phyloP scores from a whole-genome alignment of 768 basidiomycete species.

The Dictyophora rubrovolvata region DNA sequence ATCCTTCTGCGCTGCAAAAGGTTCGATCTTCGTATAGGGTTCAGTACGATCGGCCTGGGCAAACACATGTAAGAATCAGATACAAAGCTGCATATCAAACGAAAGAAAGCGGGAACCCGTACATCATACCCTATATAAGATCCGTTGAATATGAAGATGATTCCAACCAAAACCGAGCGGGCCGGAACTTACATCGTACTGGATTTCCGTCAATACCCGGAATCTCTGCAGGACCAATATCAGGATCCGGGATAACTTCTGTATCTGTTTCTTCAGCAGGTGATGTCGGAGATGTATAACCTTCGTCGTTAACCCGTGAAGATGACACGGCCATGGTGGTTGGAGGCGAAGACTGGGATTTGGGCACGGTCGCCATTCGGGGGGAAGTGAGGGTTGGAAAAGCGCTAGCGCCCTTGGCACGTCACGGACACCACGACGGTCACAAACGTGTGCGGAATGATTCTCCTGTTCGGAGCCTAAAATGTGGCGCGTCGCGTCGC shows the following conservation, averaged over 20 bases:
- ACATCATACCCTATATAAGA: constrained; percentile 68
- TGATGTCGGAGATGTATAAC: constrained; percentile 23
- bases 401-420: constrained; percentile 37
- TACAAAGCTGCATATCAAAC: constrained; percentile 11
- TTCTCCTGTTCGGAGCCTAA: neutral
- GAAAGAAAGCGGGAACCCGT: constrained; percentile 24
- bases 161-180: neutral
- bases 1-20: constrained; percentile 77
- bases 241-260: constrained; percentile 8
- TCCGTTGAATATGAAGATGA: neutral
- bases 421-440: constrained; percentile 22
- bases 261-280: constrained; percentile 58
- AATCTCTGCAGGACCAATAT: constrained; percentile 35
- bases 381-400: constrained; percentile 36
- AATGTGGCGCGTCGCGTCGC: too few species aligned
- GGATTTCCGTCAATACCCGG: constrained; percentile 68
- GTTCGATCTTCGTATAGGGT: constrained; percentile 70
- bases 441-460: constrained; percentile 33
- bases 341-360: constrained; percentile 47
- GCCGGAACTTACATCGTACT: constrained; percentile 59
- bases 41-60: constrained; percentile 72
- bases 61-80: neutral
- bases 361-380: constrained; percentile 43
- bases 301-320: constrained; percentile 5
- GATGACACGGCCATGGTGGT: constrained; percentile 28